Evolutionary conservation across 768 basidiomycete genomes (phyloP), one percentile per base, ranked within the genome.

Genomic region (Goffeauzyma gilvescens): DNA sequence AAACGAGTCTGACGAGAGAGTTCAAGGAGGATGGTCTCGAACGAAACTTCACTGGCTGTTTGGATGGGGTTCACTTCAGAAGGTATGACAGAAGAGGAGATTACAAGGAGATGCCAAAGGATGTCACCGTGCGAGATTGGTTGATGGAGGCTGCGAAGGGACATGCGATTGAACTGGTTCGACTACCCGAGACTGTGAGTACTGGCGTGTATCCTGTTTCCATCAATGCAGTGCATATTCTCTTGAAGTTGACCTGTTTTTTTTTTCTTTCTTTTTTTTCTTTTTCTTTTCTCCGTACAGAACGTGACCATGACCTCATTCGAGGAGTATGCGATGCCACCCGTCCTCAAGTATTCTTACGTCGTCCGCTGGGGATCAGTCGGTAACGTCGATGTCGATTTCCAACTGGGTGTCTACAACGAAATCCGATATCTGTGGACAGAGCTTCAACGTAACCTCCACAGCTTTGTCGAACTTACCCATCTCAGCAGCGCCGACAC

Each of bases 1-100:
- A 50, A 31, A 50, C 58, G 24, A 46, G 52, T 25, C 32, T 61
- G 14, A 36, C 38, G 15, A 36, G 58, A 33, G 37, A 41, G n/a
- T n/a, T n/a, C n/a, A n/a, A n/a, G n/a, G n/a, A n/a, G n/a, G n/a
- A n/a, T n/a, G n/a, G n/a, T n/a, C n/a, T n/a, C n/a, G n/a, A n/a
- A n/a, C n/a, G n/a, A n/a, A n/a, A n/a, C n/a, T n/a, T n/a, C n/a
- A n/a, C n/a, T n/a, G n/a, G n/a, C n/a, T n/a, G n/a, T n/a, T n/a
- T 38, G 7, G 37, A 38, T 7, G 37, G 37, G 10, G 37, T 38
- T 10, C 37, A 23, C 6, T 24, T 38, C 18, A 6, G 37, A 10
- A 8, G 37, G 9, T 38, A 21, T 23, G 24, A 17, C 18, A 10
- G 18, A 6, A 17, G 37, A 6, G 22, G 17, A 6, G 20, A 21